These are phyloP conservation scores for Kwoniella bestiolae DNA, from an alignment of 768 basidiomycete species.

Conservation along the genomic window DNA sequence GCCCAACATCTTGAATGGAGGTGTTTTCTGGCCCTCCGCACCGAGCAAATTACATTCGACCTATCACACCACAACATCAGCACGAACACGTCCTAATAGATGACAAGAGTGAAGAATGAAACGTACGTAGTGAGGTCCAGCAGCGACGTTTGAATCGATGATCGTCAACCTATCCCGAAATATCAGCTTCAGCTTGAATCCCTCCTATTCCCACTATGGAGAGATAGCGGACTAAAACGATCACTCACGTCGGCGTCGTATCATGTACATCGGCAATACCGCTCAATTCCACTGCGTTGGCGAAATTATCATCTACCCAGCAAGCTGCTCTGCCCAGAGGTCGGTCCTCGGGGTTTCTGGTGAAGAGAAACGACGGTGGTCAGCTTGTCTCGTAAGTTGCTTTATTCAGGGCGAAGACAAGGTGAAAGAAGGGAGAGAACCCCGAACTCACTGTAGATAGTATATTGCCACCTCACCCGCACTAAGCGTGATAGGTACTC, in stretches of 20 bases:
- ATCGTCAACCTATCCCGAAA: constrained; percentile 76
- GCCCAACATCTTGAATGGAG: constrained; percentile 87
- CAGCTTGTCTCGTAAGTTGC: no score
- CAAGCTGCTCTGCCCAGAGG: constrained; percentile 46
- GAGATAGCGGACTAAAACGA: no score
- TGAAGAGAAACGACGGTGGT: no score
- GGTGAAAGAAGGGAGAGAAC: constrained; percentile 21
- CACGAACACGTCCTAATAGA: background rate
- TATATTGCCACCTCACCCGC: constrained; percentile 93
- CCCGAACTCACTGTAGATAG: constrained; percentile 65
- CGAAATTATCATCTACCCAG: constrained; percentile 65
- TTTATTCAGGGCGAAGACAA: no score
- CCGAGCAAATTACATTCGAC: constrained; percentile 85
- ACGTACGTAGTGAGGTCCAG: constrained; percentile 78
- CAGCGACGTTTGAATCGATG: constrained; percentile 80
- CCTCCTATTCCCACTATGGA: no score
- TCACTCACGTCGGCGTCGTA: constrained; percentile 71
- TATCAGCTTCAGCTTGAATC: no score
- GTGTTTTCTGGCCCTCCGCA: constrained; percentile 68
- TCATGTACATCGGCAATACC: constrained; percentile 72
- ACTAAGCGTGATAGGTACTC: constrained; percentile 79
- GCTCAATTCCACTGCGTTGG: constrained; percentile 73
- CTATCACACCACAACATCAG: constrained; percentile 19
- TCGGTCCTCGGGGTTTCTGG: constrained; percentile 43
- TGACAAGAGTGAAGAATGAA: background rate